phyloP scores from a whole-genome alignment of 2,329 filamentous ascomycete genomes.

The Penicillium sp. region DNA sequence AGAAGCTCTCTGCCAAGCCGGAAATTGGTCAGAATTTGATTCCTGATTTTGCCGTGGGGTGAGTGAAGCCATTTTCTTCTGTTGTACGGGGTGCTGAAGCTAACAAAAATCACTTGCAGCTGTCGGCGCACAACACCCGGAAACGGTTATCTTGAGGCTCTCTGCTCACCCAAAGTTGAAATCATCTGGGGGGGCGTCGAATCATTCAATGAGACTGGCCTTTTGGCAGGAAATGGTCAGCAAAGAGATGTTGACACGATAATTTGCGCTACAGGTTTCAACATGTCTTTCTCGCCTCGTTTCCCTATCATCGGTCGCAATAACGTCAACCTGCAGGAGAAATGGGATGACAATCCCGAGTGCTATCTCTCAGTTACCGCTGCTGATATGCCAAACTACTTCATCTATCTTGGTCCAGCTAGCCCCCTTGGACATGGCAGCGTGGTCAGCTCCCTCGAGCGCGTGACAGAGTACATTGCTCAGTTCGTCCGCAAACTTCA shows the following conservation, averaged over 20 bases:
- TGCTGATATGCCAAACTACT: conserved; percentile 1
- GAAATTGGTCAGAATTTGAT: not conserved
- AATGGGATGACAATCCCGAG: not conserved
- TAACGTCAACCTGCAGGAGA: conserved; percentile 43
- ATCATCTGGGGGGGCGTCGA: not conserved
- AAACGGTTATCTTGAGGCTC: not conserved
- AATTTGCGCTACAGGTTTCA: conserved; percentile 4
- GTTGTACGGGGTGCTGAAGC: not conserved
- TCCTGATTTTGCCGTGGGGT: not conserved
- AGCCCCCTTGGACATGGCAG: not conserved
- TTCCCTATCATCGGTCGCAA: not conserved
- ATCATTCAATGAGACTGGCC: not conserved
- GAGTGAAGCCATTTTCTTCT: not conserved
- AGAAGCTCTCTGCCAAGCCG: not conserved
- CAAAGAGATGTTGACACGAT: not conserved
- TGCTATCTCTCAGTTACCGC: not conserved
- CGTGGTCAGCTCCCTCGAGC: not conserved
- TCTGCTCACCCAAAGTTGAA: not conserved
- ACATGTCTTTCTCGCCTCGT: not conserved
- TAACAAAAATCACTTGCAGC: not conserved
- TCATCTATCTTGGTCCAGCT: not conserved
- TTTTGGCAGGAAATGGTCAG: not conserved
- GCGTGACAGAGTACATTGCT: not conserved
- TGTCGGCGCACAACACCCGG: not conserved
- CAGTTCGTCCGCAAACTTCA: not conserved